Conservation (phyloP, 257 asterid genomes). For the Verbascum thapsus region DNA sequence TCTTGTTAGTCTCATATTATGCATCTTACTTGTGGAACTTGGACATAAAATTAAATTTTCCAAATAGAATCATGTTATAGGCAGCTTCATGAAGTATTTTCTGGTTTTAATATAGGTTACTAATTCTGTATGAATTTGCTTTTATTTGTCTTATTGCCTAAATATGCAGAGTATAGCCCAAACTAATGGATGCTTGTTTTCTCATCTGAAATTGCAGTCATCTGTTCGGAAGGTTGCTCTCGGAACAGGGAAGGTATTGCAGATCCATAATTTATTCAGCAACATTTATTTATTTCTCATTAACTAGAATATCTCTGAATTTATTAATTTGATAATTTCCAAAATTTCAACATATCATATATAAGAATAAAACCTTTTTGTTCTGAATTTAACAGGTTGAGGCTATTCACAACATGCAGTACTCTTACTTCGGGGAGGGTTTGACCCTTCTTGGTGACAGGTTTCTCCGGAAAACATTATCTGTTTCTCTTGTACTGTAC, state of each 20-base stretch:
- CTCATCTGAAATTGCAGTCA: conserved; percentile 61
- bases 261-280: conserved; percentile 6
- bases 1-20: neutral
- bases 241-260: conserved; percentile 73
- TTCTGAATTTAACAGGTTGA: conserved; percentile 54
- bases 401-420: conserved; percentile 53
- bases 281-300: neutral
- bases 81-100: neutral
- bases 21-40: conserved; percentile 8
- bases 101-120: neutral
- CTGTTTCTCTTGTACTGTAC: conserved; percentile 2
- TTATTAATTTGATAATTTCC: neutral
- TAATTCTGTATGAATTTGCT: conserved; percentile 24
- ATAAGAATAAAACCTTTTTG: conserved; percentile 3
- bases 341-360: neutral
- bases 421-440: conserved; percentile 85
- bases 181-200: conserved; percentile 27
- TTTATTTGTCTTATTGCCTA: conserved; percentile 18
- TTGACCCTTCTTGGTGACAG: conserved; percentile 83
- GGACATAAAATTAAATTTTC: neutral
- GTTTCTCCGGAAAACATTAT: conserved; percentile 43
- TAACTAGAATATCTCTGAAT: neutral
- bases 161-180: conserved; percentile 9
- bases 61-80: neutral
- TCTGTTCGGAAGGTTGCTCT: conserved; percentile 86